Percentiles rank a stretch among this genome's conserved stretches.
Conservation (phyloP, 257 asterid genomes). For the Leptodermis oblonga region DNA sequence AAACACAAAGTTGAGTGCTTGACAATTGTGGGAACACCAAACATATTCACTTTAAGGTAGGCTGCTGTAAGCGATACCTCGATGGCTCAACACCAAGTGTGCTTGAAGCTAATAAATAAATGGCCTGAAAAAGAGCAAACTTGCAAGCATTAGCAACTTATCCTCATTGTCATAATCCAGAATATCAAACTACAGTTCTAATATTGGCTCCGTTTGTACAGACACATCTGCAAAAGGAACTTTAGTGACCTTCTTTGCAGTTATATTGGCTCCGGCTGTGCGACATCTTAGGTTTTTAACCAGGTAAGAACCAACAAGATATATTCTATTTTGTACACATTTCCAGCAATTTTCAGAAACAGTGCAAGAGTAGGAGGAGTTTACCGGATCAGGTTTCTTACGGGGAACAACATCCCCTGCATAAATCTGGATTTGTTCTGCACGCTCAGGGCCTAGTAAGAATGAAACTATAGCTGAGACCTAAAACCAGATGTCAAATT, state of each 20-base stretch:
- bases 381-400: slow-evolving; percentile 97
- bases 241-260: neutral
- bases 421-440: slow-evolving; percentile 74
- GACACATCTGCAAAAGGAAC: neutral
- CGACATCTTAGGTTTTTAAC: neutral
- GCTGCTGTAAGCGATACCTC: slow-evolving; percentile 37
- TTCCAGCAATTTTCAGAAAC: neutral
- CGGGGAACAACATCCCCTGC: slow-evolving; percentile 98
- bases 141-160: neutral
- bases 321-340: neutral
- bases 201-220: no score
- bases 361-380: slow-evolving; percentile 14
- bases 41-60: neutral
- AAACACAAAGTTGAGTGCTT: neutral
- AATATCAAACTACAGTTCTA: neutral
- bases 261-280: neutral
- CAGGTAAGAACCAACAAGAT: neutral
- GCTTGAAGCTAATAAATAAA: slow-evolving; percentile 80
- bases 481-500: slow-evolving; percentile 27
- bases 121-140: slow-evolving; percentile 57
- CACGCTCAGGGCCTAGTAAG: slow-evolving; percentile 79
- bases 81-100: slow-evolving; percentile 80
- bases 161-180: neutral
- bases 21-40: neutral
- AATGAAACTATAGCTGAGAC: slow-evolving; percentile 93